A percentile compares a stretch with the other conserved stretches of the same genome.
Conservation (phyloP, 371 early-diverging fungal species). For the Mucor indicus region DNA sequence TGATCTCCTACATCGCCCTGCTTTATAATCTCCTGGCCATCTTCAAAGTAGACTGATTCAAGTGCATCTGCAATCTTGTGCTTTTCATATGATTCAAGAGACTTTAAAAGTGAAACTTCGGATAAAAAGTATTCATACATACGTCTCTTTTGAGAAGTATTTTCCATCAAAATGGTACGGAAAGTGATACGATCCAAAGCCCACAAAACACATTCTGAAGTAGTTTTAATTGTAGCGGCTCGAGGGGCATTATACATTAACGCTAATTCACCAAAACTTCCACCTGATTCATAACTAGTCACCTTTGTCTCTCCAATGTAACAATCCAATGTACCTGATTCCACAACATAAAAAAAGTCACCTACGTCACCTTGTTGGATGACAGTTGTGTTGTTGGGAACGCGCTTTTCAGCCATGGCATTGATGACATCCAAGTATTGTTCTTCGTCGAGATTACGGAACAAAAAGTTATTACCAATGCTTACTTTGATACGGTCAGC, state of each 20-base stretch:
- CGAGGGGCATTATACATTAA: slow-evolving; percentile 89
- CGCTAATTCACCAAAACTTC: slow-evolving; percentile 86
- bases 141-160: slow-evolving; percentile 65
- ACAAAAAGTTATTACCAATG: slow-evolving; percentile 84
- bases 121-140: slow-evolving; percentile 79
- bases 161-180: slow-evolving; percentile 74
- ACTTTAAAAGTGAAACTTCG: slow-evolving; percentile 63
- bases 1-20: slow-evolving; percentile 70
- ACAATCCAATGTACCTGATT: slow-evolving; percentile 89
- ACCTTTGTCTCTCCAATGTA: slow-evolving; percentile 74
- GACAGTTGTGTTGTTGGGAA: slow-evolving; percentile 68
- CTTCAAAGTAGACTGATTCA: slow-evolving; percentile 65
- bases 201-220: slow-evolving; percentile 70
- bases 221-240: slow-evolving; percentile 82
- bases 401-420: slow-evolving; percentile 80
- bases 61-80: slow-evolving; percentile 83
- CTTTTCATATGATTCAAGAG: slow-evolving; percentile 69
- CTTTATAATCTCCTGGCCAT: slow-evolving; percentile 62
- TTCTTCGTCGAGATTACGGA: slow-evolving; percentile 90
- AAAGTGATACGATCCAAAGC: slow-evolving; percentile 82
- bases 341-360: slow-evolving; percentile 95
- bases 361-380: slow-evolving; percentile 94
- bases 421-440: slow-evolving; percentile 90
- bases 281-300: slow-evolving; percentile 63
- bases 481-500: slow-evolving; percentile 73